These are phyloP conservation scores for Hippophae tibetana DNA, from an alignment of 306 rosid genomes.

Conservation along the genomic window DNA sequence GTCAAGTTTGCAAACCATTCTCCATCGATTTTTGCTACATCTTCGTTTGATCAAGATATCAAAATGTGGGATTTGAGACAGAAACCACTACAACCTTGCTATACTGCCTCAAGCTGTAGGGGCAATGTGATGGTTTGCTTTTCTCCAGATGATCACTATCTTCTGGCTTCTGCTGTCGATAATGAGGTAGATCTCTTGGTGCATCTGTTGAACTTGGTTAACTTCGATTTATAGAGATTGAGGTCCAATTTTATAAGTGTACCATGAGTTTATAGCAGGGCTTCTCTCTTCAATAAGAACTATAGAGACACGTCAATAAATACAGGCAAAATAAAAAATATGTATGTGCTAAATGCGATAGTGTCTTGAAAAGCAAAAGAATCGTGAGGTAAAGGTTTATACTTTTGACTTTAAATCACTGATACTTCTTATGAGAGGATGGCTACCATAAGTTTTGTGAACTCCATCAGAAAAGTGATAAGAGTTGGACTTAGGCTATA, in stretches of 20 bases:
- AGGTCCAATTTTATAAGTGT: neutral
- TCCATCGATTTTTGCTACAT: slow-evolving; percentile 67
- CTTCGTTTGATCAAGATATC: slow-evolving; percentile 76
- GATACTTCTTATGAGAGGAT: neutral
- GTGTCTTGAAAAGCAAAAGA: neutral
- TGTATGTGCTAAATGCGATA: neutral
- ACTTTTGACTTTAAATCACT: neutral
- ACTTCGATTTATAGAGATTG: neutral
- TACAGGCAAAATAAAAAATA: too few relatives aligned
- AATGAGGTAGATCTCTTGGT: slow-evolving; percentile 45
- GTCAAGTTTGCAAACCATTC: slow-evolving; percentile 78
- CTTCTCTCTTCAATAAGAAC: neutral
- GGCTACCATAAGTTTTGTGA: slow-evolving; percentile 4
- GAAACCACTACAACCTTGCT: slow-evolving; percentile 56
- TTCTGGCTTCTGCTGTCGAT: slow-evolving; percentile 74
- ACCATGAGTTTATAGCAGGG: neutral
- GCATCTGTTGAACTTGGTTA: slow-evolving; percentile 1
- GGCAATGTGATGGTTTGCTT: slow-evolving; percentile 93
- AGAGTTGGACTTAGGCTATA: neutral
- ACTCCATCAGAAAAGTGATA: neutral
- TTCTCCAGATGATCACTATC: slow-evolving; percentile 83
- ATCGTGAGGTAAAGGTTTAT: neutral
- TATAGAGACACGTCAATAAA: too few relatives aligned
- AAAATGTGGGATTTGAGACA: slow-evolving; percentile 92
- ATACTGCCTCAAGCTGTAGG: slow-evolving; percentile 61